Evolutionary conservation across 495 filamentous ascomycete genomes (phyloP), one percentile per base, ranked within the genome.

Genomic region (Achaetomiella virescens): DNA sequence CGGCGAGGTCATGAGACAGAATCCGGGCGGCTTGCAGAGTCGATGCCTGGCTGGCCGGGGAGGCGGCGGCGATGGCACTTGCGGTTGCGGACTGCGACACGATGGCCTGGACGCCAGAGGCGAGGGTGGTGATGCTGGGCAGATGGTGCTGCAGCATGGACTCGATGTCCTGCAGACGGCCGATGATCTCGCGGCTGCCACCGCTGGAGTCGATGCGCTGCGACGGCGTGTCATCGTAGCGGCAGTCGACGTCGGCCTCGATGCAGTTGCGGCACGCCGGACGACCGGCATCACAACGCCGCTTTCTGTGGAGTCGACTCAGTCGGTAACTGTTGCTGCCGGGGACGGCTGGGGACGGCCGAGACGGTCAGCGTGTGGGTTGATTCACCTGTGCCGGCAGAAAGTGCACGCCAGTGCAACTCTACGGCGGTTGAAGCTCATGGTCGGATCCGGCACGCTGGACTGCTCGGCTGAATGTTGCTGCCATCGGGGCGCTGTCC

Each of bases 171-270:
- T 49, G 47, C 31, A 49, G 20, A 3, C 47, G 47, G 20, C 20
- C 24, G 31, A 49, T 49, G 20, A 49, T 49, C 31, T 49, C 47
- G 4, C 47, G 31, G 14, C 47, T 37, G 18, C 47, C 47, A 10
- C 47, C 47, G 6, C 47, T 49, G 1, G 47, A 49, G 47, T 49
- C 47, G 20, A 49, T 49, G 5, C 47, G 47, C 20, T 49, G 47
- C 20, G 17, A 37, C 4, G 47, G 47, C 10, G 47, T 49, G 31
- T 49, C 47, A 37, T 49, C 47, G 31, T 49, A 49, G 47, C 25
- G 47, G 31, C 47, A 49, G 17, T 49, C 47, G 47, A 49, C 47
- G 20, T 49, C 47, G 47, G 47, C 47, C 18, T 49, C 47, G 47
- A 49, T 17, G 18, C 47, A 49, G 33, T 37, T 49, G 47, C 47